Percentiles rank a stretch among this genome's conserved stretches.
These are phyloP conservation scores for Trichoderma erinaceum DNA, from an alignment of 495 filamentous ascomycete species.

Conservation along the genomic window DNA sequence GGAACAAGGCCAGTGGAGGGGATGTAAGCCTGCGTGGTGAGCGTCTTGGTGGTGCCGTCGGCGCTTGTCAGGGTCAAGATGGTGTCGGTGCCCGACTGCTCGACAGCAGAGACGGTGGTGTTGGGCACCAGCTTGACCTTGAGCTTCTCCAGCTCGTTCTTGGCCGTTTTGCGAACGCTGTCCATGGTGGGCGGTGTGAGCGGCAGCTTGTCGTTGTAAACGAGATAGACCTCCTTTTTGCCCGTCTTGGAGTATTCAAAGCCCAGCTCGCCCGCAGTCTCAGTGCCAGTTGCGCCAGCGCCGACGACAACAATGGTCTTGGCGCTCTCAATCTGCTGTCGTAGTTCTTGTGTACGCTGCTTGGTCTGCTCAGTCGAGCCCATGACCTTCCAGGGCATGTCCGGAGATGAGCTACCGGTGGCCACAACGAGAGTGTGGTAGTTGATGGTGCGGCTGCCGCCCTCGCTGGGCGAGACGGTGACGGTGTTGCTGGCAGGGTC, in stretches of 20 bases:
- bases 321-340: constrained; percentile 43
- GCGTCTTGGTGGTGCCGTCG: constrained; percentile 23
- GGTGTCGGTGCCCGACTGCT: constrained; percentile 20
- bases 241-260: constrained; percentile 32
- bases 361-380: constrained; percentile 37
- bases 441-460: constrained; percentile 25
- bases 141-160: constrained; percentile 30
- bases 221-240: constrained; percentile 40
- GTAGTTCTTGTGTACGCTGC: constrained; percentile 37
- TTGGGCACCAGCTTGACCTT: constrained; percentile 28
- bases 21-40: constrained; percentile 36
- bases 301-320: constrained; percentile 60
- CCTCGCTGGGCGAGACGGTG: constrained; percentile 32
- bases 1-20: constrained; percentile 37
- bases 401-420: constrained; percentile 39
- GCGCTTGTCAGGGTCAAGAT: constrained; percentile 24
- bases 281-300: constrained; percentile 62
- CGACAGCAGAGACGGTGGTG: constrained; percentile 22
- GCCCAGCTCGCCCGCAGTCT: constrained; percentile 55
- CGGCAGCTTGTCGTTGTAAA: constrained; percentile 30
- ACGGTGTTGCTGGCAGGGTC: constrained; percentile 40
- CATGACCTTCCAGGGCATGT: constrained; percentile 49
- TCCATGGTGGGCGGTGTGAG: constrained; percentile 21
- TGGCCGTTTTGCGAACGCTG: constrained; percentile 25
- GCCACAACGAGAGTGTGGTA: constrained; percentile 56